Percentiles rank a stretch among this genome's conserved stretches.
Evolutionary conservation across 441 rosid genomes (phyloP).

Genomic region (Raphanus hybrid): DNA sequence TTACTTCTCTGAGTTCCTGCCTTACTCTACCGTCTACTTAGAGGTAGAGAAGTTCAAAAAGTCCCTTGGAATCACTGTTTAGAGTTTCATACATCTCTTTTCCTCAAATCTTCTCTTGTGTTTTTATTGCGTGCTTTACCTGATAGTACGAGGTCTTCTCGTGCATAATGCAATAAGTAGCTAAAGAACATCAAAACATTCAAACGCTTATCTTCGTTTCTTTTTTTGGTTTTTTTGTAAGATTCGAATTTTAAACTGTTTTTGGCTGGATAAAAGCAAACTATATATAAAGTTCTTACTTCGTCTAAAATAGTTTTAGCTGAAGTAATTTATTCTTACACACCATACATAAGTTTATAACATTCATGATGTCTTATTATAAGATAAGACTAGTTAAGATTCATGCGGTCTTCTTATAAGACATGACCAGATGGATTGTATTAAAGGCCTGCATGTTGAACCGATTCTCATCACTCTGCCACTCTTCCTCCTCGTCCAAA

Average conservation of each 20-base stretch:
- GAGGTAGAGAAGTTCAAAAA: constrained; percentile 89
- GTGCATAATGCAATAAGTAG: constrained; percentile 39
- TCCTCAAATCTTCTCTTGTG: constrained; percentile 13
- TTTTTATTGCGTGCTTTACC: not conserved
- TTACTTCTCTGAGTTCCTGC: constrained; percentile 60
- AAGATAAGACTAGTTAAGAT: not conserved
- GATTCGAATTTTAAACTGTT: constrained; percentile 24
- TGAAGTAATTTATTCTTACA: not conserved
- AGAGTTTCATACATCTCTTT: constrained; percentile 5
- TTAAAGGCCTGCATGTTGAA: constrained; percentile 48
- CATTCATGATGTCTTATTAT: not conserved
- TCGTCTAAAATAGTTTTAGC: not conserved
- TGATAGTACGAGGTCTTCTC: constrained; percentile 25
- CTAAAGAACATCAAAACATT: constrained; percentile 38
- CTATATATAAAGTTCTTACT: constrained; percentile 3
- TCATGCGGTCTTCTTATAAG: constrained; percentile 31
- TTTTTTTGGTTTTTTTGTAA: constrained; percentile 30
- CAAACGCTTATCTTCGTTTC: constrained; percentile 1
- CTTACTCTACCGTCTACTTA: constrained; percentile 79
- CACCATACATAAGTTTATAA: not conserved
- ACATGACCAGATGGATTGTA: constrained; percentile 47
- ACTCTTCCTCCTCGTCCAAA: constrained; percentile 17
- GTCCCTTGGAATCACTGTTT: constrained; percentile 66
- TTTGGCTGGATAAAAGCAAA: constrained; percentile 8
- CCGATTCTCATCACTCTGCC: constrained; percentile 26